Evolutionary conservation across 129 eudicot genomes (phyloP), one percentile per base, ranked within the genome.

Genomic region (Flaveria linearis): DNA sequence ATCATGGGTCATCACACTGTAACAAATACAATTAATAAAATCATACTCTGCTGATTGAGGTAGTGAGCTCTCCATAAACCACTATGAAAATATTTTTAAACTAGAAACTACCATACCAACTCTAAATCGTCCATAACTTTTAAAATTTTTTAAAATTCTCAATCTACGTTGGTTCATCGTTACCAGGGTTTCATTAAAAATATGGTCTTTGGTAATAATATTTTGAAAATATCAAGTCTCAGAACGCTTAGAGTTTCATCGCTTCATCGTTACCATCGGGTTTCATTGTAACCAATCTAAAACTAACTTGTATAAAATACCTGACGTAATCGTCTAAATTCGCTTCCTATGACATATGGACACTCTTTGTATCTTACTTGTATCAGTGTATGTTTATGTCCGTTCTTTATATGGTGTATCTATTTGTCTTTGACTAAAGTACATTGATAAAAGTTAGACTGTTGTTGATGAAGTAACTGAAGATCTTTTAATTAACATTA

Each of bases 361-460:
- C 53, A 17, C 9, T 20, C 18, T 20, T 43, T 6, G 14, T 12
- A 47, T 47, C 7, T 23, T 23, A 50, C 12, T 49, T 69, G 60
- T 20, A 20, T 20, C 22, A 20, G 22, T 20, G 22, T 12, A 16
- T 51, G 25, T 69, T 46, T 69, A 49, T 69, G 74, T 46, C 0
- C 47, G 58, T n/a, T 39, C n/a, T 50, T 51, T 9, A 9, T 9
- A 9, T 71, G 64, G 25, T n/a, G 50, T 49, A 1, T 63, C 10
- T 64, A 25, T 60, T 16, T 64, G 15, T 33, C 47, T 25, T 47
- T 69, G 6, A 9, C 11, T 28, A 33, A 56, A 56, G 53, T 56
- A 73, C 1, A 73, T 53, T 7, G 25, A 57, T 58, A 73, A 73
- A 73, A 39, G 30, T 72, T 52, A 72, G 65, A 65, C 33, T 52